These are phyloP conservation scores for Cystobasidium pallidum DNA, from an alignment of 1,284 basidiomycete species.

Conservation along the genomic window DNA sequence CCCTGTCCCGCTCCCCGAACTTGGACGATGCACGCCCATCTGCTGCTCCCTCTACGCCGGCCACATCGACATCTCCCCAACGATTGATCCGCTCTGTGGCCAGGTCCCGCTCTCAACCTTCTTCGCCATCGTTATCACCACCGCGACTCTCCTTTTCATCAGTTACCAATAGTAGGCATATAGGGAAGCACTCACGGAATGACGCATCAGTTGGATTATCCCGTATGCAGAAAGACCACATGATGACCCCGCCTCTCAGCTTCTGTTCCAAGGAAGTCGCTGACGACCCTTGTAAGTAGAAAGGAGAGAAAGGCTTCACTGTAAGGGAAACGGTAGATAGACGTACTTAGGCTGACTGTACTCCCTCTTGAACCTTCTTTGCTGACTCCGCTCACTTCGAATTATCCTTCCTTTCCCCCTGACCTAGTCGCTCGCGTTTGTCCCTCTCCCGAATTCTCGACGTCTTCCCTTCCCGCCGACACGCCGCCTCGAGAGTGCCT, in stretches of 20 bases:
- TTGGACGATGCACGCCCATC: background rate
- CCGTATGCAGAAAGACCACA: background rate
- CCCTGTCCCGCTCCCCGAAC: background rate
- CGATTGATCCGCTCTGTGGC: constrained; percentile 2
- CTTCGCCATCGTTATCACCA: background rate
- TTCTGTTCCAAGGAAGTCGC: constrained; percentile 42
- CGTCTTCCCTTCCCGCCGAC: background rate
- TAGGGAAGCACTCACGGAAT: background rate
- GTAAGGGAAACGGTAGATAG: too few relatives aligned
- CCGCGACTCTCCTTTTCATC: background rate
- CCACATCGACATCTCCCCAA: background rate
- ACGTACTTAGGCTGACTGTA: constrained; percentile 4
- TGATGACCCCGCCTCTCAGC: constrained; percentile 20
- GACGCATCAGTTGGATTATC: background rate
- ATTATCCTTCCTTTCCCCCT: background rate
- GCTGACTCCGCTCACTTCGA: background rate
- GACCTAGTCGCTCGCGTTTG: constrained; percentile 34
- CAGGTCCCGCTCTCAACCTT: constrained; percentile 6
- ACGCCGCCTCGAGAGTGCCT: background rate
- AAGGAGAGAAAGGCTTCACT: background rate
- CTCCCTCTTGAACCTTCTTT: background rate
- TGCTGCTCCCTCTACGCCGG: constrained; percentile 8
- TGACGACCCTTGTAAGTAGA: constrained; percentile 39
- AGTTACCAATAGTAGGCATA: background rate
- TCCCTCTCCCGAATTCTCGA: constrained; percentile 23